Conservation (phyloP, 2,329 filamentous ascomycete species). For the Lecanicillium sp. region DNA sequence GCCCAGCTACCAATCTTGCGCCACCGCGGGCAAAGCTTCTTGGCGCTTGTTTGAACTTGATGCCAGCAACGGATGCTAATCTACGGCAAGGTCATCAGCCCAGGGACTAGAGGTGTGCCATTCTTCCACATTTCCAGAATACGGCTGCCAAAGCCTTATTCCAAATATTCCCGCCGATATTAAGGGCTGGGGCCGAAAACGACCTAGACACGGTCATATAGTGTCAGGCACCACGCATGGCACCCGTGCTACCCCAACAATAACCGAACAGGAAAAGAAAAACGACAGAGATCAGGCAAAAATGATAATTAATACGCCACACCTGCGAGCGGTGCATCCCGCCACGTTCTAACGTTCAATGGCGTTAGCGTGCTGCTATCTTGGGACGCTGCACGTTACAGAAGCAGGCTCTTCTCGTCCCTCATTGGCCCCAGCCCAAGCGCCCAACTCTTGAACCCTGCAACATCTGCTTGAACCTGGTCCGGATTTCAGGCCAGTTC, state of each 20-base stretch:
- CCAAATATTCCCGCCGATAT: too few species aligned
- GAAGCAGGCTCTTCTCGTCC: neutral
- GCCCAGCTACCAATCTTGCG: neutral
- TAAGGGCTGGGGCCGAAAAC: too few species aligned
- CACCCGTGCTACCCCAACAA: neutral
- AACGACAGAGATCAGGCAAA: neutral
- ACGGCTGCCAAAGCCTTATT: too few species aligned
- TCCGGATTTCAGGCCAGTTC: neutral
- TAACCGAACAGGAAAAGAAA: too few species aligned
- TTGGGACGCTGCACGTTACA: slow-evolving; percentile 13
- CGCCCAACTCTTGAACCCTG: slow-evolving; percentile 6
- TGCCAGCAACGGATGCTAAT: neutral
- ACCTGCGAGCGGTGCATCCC: neutral
- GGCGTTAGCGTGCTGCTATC: slow-evolving; percentile 13
- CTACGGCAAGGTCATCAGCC: too few species aligned
- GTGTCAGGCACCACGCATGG: neutral
- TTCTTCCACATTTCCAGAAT: too few species aligned
- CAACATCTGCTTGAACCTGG: slow-evolving; percentile 1
- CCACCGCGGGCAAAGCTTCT: neutral
- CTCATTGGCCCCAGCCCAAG: slow-evolving; percentile 10
- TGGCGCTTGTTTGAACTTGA: slow-evolving; percentile 7
- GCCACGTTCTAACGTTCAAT: slow-evolving; percentile 5
- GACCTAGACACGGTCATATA: neutral
- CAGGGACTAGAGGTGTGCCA: too few species aligned
- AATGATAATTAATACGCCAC: neutral